Conservation (phyloP, 108 stramenopile species). For the Nitzschia putrida region DNA sequence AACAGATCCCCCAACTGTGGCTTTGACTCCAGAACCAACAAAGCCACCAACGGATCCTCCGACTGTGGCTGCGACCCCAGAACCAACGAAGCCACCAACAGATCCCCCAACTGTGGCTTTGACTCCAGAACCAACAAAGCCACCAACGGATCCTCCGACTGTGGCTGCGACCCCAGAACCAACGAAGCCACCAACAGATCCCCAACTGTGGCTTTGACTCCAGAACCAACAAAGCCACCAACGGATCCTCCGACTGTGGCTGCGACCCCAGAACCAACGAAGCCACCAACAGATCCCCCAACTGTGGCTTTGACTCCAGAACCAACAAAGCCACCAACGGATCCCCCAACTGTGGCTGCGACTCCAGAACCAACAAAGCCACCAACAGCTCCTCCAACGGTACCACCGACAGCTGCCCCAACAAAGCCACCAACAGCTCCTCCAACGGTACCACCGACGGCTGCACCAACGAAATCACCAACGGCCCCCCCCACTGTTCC, state of each 20-base stretch:
- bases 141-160: too few relatives aligned
- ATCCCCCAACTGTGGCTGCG: not conserved
- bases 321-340: not conserved
- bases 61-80: too few relatives aligned
- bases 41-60: too few relatives aligned
- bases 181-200: too few relatives aligned
- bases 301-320: not conserved
- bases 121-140: too few relatives aligned
- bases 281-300: not conserved
- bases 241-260: not conserved
- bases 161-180: too few relatives aligned
- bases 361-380: not conserved
- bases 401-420: not conserved
- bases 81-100: too few relatives aligned
- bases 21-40: too few relatives aligned
- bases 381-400: not conserved
- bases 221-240: not conserved
- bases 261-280: not conserved
- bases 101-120: too few relatives aligned
- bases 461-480: not conserved
- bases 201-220: too few relatives aligned
- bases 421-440: not conserved
- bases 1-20: too few relatives aligned
- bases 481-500: not conserved
- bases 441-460: not conserved